A percentile compares a stretch with the other conserved stretches of the same genome.
Conservation (phyloP, 73 alveolate species). For the Effrenium voratum region DNA sequence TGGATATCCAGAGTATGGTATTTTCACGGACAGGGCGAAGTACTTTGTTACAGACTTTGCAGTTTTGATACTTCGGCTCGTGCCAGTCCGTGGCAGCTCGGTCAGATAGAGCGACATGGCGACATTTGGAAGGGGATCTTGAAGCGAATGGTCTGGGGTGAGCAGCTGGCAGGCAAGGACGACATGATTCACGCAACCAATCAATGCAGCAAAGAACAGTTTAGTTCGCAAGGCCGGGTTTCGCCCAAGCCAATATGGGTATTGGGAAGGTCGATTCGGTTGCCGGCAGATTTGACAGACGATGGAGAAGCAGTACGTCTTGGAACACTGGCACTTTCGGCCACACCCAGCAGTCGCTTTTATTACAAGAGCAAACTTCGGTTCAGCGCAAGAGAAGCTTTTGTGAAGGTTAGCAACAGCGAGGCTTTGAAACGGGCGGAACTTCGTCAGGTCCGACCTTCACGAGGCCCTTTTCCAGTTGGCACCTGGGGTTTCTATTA, state of each 20-base stretch:
- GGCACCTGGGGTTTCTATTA: neutral
- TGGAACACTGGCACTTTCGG: neutral
- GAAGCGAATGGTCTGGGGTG: neutral
- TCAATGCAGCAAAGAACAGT: neutral
- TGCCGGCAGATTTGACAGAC: slow-evolving; percentile 2
- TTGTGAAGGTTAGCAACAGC: neutral
- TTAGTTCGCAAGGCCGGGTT: neutral
- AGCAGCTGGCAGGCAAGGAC: neutral
- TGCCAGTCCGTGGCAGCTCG: neutral
- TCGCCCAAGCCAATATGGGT: neutral
- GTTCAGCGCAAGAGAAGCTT: neutral
- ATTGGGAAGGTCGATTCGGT: neutral
- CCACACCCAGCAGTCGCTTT: neutral
- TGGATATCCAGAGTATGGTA: neutral
- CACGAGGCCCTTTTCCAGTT: neutral
- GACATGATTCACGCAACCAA: neutral
- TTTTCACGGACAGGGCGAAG: slow-evolving; percentile 2
- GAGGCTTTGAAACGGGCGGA: neutral
- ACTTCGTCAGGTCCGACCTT: neutral
- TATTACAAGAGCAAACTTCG: neutral
- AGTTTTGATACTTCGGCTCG: neutral
- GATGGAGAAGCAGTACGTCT: neutral
- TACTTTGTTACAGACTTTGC: neutral
- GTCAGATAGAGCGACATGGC: neutral
- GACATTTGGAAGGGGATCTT: slow-evolving; percentile 1